Evolutionary conservation across 2,329 filamentous ascomycete genomes (phyloP), one percentile per base, ranked within the genome.

Genomic region (Botryotinia globosa): DNA sequence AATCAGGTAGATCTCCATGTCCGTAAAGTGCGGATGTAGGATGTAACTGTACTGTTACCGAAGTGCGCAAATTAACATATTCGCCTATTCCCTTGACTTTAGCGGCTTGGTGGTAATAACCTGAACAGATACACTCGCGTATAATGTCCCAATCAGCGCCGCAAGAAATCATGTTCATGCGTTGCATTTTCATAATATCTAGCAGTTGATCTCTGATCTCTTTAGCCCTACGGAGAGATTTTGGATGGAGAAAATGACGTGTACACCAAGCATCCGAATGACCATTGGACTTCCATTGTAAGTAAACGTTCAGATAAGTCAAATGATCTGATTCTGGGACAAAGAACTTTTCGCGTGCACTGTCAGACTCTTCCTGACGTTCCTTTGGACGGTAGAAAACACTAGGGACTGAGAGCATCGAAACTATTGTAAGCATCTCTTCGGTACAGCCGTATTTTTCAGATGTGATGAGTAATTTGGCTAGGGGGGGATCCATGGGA

Each of bases 371-470:
- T 80, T 99, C 96, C 79, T 97, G 92, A 1, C 96, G 91, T 82
- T 99, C 97, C 81, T 97, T 98, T 4, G 96, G 96, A 10, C 97
- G 90, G 84, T 98, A 98, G 83, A 98, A 99, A 42, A 98, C 96
- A 75, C 91, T 97, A 16, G 96, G 96, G 0, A 99, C 96, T 0
- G 94, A 97, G 14, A 99, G 88, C 96, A 99, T 98, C 37, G 94
- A 95, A 34, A 99, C 96, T 66, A 99, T 98, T 0, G 94, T 98
- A 34, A 98, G 88, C 92, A 99, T 98, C 82, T 99, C 96, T 83
- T 98, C 95, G 81, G 92, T 96, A 83, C 96, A 99, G 63, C 89
- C 92, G 81, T 98, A 98, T 75, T 94, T 91, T 71, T 92, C 92
- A 0, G 94, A 91, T 63, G 92, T 97, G 80, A 99, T 97, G 72